phyloP scores from a whole-genome alignment of 352 stramenopile genomes.

The Globisporangium abappressorium region DNA sequence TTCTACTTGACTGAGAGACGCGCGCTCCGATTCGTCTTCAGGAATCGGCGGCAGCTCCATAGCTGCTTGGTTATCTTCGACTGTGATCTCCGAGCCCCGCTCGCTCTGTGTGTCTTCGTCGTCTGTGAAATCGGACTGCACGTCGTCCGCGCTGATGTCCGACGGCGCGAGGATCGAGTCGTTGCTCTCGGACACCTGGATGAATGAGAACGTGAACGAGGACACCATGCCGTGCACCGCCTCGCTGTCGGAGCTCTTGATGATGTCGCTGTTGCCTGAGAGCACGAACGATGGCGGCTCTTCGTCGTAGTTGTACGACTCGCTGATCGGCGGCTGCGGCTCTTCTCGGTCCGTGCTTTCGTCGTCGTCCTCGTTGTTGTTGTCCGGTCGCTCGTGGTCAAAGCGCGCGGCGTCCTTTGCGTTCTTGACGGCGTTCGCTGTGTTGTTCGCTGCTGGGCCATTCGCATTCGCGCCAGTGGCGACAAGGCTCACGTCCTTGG shows the following conservation, averaged over 20 bases:
- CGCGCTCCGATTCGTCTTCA: conserved; percentile 24
- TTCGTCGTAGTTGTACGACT: conserved; percentile 32
- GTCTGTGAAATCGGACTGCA: conserved; percentile 9
- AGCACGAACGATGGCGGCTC: conserved; percentile 46
- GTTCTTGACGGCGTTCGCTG: background rate
- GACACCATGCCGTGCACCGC: conserved; percentile 50
- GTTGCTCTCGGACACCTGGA: conserved; percentile 47
- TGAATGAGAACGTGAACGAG: conserved; percentile 74
- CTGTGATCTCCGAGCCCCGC: conserved; percentile 6
- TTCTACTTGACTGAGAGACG: conserved; percentile 5
- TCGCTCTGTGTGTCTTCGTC: conserved; percentile 9
- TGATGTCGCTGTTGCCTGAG: conserved; percentile 38
- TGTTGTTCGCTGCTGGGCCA: background rate
- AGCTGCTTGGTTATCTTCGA: conserved; percentile 20
- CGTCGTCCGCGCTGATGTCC: conserved; percentile 7
- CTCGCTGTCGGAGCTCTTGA: conserved; percentile 56
- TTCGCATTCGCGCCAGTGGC: background rate
- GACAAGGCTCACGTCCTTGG: conserved; percentile 29
- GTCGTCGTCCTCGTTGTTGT: conserved; percentile 5
- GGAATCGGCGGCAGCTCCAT: conserved; percentile 30
- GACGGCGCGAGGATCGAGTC: conserved; percentile 23
- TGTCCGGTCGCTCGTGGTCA: conserved; percentile 4
- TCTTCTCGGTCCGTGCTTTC: conserved; percentile 12
- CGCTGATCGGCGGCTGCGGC: conserved; percentile 17
- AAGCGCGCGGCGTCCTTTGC: conserved; percentile 2